These are phyloP conservation scores for Apiospora malaysiana DNA, from an alignment of 2,329 filamentous ascomycete genomes.

Conservation along the genomic window DNA sequence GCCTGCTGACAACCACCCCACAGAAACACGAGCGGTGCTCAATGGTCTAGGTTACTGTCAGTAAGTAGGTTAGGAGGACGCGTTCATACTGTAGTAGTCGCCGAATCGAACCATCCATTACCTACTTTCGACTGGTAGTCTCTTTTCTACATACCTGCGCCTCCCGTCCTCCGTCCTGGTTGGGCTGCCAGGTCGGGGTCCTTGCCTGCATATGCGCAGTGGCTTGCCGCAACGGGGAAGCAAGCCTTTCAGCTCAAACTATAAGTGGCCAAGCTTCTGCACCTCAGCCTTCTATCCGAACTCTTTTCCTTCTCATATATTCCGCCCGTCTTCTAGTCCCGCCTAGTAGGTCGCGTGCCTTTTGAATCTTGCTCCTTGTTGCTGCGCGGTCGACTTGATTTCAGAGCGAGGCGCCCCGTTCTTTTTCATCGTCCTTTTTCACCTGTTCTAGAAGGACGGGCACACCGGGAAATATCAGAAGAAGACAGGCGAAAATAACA, in stretches of 20 bases:
- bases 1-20: background rate
- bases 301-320: background rate
- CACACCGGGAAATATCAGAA: background rate
- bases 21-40: background rate
- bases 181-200: background rate
- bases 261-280: slow-evolving; percentile 3
- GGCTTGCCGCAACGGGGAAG: background rate
- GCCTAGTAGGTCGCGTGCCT: background rate
- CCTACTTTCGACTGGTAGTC: background rate
- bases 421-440: background rate
- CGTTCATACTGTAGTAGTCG: background rate
- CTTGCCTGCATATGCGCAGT: background rate
- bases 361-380: background rate
- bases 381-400: background rate
- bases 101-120: background rate
- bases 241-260: background rate
- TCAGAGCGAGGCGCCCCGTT: background rate
- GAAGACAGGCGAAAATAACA: background rate
- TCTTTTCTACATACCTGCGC: no score
- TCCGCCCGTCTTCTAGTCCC: background rate
- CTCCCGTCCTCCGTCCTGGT: background rate
- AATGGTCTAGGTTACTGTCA: background rate
- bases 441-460: background rate
- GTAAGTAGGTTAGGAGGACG: background rate
- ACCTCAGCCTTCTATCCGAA: background rate